Evolutionary conservation across 1,284 basidiomycete genomes (phyloP).

Genomic region (Mycosarcoma mackinlayi): DNA sequence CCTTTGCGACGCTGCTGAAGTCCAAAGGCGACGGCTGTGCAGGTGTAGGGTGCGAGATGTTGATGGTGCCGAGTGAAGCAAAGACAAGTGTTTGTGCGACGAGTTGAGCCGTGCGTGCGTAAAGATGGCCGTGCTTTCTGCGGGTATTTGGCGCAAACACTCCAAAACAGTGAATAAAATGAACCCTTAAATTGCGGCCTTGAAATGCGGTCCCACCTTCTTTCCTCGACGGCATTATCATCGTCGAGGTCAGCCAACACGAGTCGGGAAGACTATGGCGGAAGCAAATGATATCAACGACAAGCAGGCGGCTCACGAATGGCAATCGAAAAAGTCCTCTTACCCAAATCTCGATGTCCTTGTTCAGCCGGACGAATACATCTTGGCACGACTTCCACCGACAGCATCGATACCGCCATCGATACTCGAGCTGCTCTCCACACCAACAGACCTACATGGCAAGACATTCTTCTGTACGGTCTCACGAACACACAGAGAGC

Average conservation of each 20-base stretch:
- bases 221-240: neutral
- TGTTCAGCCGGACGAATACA: slow-evolving; percentile 31
- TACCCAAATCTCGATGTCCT: slow-evolving; percentile 40
- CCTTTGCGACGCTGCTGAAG: too few relatives aligned
- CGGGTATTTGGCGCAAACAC: too few relatives aligned
- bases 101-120: slow-evolving; percentile 6
- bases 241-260: neutral
- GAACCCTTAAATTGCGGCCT: slow-evolving; percentile 10
- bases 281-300: slow-evolving; percentile 23
- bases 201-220: neutral
- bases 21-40: too few relatives aligned
- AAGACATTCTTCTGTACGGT: slow-evolving; percentile 37
- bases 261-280: neutral
- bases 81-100: neutral
- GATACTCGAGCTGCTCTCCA: slow-evolving; percentile 16
- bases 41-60: neutral
- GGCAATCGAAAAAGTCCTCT: slow-evolving; percentile 32
- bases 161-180: too few relatives aligned
- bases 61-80: neutral
- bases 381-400: slow-evolving; percentile 26
- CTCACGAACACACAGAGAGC: slow-evolving; percentile 36
- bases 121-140: neutral
- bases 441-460: neutral
- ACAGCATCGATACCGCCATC: slow-evolving; percentile 3
- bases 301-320: slow-evolving; percentile 17